Evolutionary conservation across 225 moss, liverwort and hornwort species (phyloP), one percentile per base, ranked within the genome.

Genomic region (Rhytidiadelphus loreus): DNA sequence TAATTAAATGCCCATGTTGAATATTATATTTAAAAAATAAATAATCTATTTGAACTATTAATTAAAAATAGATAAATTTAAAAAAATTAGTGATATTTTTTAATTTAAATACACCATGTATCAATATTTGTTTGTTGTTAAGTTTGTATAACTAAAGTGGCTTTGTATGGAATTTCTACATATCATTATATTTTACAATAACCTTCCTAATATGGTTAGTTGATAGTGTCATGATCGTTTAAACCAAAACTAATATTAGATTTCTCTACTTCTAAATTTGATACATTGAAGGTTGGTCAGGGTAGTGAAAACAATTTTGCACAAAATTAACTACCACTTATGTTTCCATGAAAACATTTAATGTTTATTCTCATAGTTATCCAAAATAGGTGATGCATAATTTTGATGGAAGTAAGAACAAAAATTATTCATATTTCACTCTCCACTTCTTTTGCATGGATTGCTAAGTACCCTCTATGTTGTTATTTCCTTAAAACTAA

Each of bases 91-190:
- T 11, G 0, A n/a, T 39, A 6, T n/a, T 55, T 26, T 57, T 16
- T 1, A 57, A 39, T 79, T 57, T 1, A 17, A 56, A 39, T 57
- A 7, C 1, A 10, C 2, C 9, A 28, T 2, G 8, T 57, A 26
- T 17, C 1, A 39, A 2, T 17, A 57, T 16, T 26, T 39, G 0
- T 28, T 57, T 78, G 17, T 10, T 56, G 0, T 39, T 57, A 28
- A 39, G 7, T 39, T 57, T 26, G 4, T 7, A 39, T 28, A 24
- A 39, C 0, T 39, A 12, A 29, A 41, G 7, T 12, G 2, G 0
- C 0, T 58, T 58, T 28, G 28, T 1, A 1, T 1, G 1, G 0
- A n/a, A 39, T 39, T 79, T 18, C 7, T 39, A 28, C 3, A 13
- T 39, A 3, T 39, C n/a, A 3, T 2, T 29, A 79, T 9, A 15